These are phyloP conservation scores for Cinnamomum chago DNA, from an alignment of 164 flowering plant species.

Conservation along the genomic window DNA sequence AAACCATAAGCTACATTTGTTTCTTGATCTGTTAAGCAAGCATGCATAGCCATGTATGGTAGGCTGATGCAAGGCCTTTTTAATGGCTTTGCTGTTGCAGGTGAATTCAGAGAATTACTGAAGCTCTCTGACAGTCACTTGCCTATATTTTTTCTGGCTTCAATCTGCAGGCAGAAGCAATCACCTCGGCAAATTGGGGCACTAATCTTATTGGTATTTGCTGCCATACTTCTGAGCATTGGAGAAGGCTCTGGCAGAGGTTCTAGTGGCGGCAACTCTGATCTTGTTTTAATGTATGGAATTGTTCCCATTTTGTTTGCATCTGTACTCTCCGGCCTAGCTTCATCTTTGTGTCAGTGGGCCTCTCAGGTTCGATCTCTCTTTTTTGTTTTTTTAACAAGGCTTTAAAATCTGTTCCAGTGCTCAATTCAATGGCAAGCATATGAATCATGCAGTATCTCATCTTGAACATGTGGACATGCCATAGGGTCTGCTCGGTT, in stretches of 20 bases:
- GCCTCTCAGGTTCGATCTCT: conserved; percentile 76
- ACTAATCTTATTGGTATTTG: conserved; percentile 74
- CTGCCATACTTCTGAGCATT: conserved; percentile 83
- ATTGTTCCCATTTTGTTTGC: conserved; percentile 94
- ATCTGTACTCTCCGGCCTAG: conserved; percentile 96
- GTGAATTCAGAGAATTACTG: conserved; percentile 4
- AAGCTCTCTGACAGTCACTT: conserved; percentile 10
- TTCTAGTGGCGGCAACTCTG: conserved; percentile 47
- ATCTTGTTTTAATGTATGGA: conserved; percentile 69
- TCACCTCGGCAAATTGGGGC: conserved; percentile 90
- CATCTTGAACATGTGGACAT: too few relatives aligned
- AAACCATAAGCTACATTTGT: neutral
- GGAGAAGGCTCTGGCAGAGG: conserved; percentile 91
- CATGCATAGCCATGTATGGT: neutral
- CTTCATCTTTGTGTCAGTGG: conserved; percentile 97
- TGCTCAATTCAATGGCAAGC: too few relatives aligned
- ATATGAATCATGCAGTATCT: too few relatives aligned
- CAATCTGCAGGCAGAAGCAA: conserved; percentile 67
- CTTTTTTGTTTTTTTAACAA: too few relatives aligned
- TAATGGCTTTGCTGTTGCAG: conserved; percentile 8
- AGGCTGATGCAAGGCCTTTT: conserved; percentile 13
- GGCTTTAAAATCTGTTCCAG: neutral
- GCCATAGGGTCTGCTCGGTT: too few relatives aligned
- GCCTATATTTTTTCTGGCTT: conserved; percentile 14
- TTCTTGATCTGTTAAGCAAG: neutral